Percentiles rank a stretch among this genome's conserved stretches.
Conservation (phyloP, 2,329 filamentous ascomycete species). For the Magnaporthales sp. region DNA sequence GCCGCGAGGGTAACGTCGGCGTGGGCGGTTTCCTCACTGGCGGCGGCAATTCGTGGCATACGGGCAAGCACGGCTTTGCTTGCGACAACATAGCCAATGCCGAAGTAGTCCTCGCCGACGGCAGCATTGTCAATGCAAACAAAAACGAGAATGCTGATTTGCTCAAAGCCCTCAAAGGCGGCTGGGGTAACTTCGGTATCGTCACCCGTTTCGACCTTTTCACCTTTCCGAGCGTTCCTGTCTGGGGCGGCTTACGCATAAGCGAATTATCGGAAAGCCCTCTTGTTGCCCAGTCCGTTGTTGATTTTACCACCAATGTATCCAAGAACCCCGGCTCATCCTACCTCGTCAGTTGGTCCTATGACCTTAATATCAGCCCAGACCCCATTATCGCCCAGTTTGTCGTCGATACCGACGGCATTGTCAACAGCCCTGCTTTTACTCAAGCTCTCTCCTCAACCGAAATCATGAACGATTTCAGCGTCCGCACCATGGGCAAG, state of each 20-base stretch:
- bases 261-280: background rate
- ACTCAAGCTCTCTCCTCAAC: too few relatives aligned
- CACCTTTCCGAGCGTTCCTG: slow-evolving; percentile 1
- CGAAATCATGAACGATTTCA: slow-evolving; percentile 22
- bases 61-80: slow-evolving; percentile 22
- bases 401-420: too few relatives aligned
- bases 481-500: slow-evolving; percentile 8
- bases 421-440: too few relatives aligned
- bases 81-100: slow-evolving; percentile 27
- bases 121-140: slow-evolving; percentile 27
- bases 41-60: slow-evolving; percentile 24
- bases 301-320: too few relatives aligned
- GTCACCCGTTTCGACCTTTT: slow-evolving; percentile 14
- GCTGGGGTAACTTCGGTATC: slow-evolving; percentile 30
- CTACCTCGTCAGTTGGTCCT: too few relatives aligned
- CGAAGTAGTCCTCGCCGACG: slow-evolving; percentile 30
- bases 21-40: slow-evolving; percentile 24
- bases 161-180: slow-evolving; percentile 31
- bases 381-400: too few relatives aligned
- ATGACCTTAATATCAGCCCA: background rate
- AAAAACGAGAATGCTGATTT: slow-evolving; percentile 24
- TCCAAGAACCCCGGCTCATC: too few relatives aligned
- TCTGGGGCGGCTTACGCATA: slow-evolving; percentile 6
- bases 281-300: background rate
- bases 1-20: slow-evolving; percentile 26